phyloP scores from a whole-genome alignment of 208 protist species.

The Trypanosoma lewisi region DNA sequence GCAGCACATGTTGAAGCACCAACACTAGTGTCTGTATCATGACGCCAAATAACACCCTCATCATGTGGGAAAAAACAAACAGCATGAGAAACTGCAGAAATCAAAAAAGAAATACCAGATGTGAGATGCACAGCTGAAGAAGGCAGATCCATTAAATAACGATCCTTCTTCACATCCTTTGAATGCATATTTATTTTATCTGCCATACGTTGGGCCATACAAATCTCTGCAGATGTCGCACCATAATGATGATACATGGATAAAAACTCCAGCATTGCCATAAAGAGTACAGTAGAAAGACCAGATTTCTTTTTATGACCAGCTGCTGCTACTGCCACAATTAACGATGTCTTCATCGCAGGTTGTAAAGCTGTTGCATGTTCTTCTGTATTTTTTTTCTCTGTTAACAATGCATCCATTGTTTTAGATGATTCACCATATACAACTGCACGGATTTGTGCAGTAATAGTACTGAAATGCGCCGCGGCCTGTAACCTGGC shows the following conservation, averaged over 20 bases:
- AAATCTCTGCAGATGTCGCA: constrained; percentile 9
- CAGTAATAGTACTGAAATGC: constrained; percentile 21
- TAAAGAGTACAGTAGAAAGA: constrained; percentile 17
- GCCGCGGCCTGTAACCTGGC: constrained; percentile 12
- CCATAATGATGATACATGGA: constrained; percentile 28
- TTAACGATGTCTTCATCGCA: constrained; percentile 3
- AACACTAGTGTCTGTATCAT: constrained; percentile 17
- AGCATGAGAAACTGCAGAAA: constrained; percentile 22
- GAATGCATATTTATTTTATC: constrained; percentile 2
- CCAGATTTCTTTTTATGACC: not conserved
- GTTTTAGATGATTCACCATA: not conserved
- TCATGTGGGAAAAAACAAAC: constrained; percentile 31
- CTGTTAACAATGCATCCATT: not conserved
- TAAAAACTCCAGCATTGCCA: constrained; percentile 29
- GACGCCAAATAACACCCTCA: constrained; percentile 15
- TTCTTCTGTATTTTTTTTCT: not conserved
- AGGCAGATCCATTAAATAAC: constrained; percentile 10
- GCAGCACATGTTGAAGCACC: not conserved
- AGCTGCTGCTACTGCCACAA: not conserved
- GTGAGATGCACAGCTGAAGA: constrained; percentile 5
- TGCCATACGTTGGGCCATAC: not conserved
- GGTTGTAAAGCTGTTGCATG: not conserved
- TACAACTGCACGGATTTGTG: constrained; percentile 14
- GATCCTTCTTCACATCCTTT: not conserved
- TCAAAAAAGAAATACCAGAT: constrained; percentile 21